phyloP scores from a whole-genome alignment of 1,284 basidiomycete species.

The Sanghuangporus weigelae region DNA sequence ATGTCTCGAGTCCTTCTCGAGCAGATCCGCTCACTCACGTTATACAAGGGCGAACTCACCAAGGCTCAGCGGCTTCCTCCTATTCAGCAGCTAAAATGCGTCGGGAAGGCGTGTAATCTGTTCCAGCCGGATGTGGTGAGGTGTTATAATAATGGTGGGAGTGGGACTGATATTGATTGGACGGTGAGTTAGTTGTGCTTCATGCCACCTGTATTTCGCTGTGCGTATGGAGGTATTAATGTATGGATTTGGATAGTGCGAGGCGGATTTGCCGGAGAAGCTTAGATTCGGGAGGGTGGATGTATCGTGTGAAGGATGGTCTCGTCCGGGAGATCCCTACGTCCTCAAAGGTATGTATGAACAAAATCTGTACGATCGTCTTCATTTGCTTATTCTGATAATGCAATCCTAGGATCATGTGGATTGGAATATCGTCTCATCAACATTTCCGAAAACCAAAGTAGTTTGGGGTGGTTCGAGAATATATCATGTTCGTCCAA shows the following conservation, averaged over 20 bases:
- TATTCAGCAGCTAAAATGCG: conserved; percentile 74
- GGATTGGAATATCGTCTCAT: conserved; percentile 76
- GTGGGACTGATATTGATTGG: conserved; percentile 79
- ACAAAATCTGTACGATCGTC: not conserved
- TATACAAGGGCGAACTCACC: conserved; percentile 70
- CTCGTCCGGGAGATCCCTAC: conserved; percentile 69
- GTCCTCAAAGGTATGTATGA: conserved; percentile 71
- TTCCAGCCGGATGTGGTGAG: conserved; percentile 85
- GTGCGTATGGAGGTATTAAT: not conserved
- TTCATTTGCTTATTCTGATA: not conserved
- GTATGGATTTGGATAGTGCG: conserved; percentile 50
- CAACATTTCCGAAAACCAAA: conserved; percentile 44
- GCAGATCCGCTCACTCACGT: conserved; percentile 70
- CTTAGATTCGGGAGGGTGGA: conserved; percentile 78
- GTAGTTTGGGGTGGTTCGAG: not conserved
- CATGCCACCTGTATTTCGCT: not conserved
- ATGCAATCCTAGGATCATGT: conserved; percentile 60
- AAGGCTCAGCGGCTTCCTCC: conserved; percentile 59
- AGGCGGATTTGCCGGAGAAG: conserved; percentile 80
- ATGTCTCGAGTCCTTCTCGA: conserved; percentile 70
- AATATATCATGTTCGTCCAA: conserved; percentile 17
- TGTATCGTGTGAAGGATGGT: conserved; percentile 89
- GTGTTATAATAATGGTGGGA: conserved; percentile 75
- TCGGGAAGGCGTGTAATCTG: conserved; percentile 70
- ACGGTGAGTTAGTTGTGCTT: conserved; percentile 42